Conservation (phyloP, 768 basidiomycete species). For the Mycena vitilis region DNA sequence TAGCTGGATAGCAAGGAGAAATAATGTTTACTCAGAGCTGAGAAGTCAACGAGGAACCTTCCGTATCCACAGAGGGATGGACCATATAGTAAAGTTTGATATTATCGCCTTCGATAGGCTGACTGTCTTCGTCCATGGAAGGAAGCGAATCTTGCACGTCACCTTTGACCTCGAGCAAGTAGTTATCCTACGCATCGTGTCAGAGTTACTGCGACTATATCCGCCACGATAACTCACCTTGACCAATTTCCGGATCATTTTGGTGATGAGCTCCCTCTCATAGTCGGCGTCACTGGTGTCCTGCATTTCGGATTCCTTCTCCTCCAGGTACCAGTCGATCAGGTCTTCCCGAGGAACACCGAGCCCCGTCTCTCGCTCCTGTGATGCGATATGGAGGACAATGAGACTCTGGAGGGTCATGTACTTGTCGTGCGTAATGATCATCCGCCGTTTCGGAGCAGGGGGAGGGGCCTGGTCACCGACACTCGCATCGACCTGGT, state of each 20-base stretch:
- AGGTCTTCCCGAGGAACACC: conserved; percentile 92
- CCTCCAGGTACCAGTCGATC: conserved; percentile 96
- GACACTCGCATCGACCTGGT: conserved; percentile 51
- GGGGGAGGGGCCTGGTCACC: conserved; percentile 48
- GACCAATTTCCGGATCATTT: conserved; percentile 89
- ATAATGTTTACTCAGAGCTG: conserved; percentile 36
- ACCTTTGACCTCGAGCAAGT: conserved; percentile 84
- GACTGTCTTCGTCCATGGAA: conserved; percentile 71
- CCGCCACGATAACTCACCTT: conserved; percentile 67
- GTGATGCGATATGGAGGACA: conserved; percentile 81
- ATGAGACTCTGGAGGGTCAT: conserved; percentile 90
- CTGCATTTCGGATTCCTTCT: conserved; percentile 84
- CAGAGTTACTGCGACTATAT: conserved; percentile 14
- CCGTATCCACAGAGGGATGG: conserved; percentile 87
- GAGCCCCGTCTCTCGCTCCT: conserved; percentile 78
- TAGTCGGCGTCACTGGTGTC: conserved; percentile 90
- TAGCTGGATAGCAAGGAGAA: conserved; percentile 24
- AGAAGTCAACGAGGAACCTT: conserved; percentile 61
- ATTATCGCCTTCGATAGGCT: conserved; percentile 64
- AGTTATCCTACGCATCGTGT: conserved; percentile 72
- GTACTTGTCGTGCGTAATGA: conserved; percentile 97
- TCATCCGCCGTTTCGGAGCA: conserved; percentile 79
- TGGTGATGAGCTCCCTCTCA: conserved; percentile 90
- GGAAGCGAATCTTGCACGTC: conserved; percentile 85
- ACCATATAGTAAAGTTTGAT: conserved; percentile 89